Conservation (phyloP, 192 early-diverging fungal species). For the Umbelopsis sp. region DNA sequence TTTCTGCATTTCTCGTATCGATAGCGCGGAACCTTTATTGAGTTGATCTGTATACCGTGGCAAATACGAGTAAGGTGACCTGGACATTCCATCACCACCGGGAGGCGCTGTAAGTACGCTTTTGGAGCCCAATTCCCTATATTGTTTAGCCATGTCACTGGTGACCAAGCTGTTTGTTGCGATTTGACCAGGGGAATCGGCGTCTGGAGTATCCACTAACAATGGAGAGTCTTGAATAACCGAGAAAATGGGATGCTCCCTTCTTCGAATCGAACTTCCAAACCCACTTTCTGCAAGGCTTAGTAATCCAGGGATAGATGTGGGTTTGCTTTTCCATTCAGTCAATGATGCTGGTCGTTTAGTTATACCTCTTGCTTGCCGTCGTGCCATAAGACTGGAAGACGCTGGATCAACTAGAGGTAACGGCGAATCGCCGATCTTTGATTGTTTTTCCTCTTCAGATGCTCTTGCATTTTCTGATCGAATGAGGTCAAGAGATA, state of each 20-base stretch:
- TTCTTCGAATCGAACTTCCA: slow-evolving; percentile 2
- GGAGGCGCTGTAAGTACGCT: not conserved
- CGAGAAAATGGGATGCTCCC: slow-evolving; percentile 1
- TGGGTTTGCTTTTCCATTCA: not conserved
- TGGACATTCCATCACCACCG: not conserved
- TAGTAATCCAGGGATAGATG: not conserved
- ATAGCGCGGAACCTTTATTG: not conserved
- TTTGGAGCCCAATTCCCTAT: not conserved
- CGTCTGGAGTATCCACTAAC: not conserved
- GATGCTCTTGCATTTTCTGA: not conserved
- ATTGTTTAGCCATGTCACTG: not conserved
- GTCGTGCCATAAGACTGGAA: not conserved
- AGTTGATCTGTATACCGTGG: not conserved
- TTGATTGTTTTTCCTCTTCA: not conserved
- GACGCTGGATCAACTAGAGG: not conserved
- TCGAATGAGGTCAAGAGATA: not conserved
- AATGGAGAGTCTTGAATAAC: not conserved
- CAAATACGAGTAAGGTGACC: not conserved
- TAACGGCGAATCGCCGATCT: not conserved
- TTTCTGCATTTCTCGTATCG: not conserved
- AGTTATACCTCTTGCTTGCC: not conserved
- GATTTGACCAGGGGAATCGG: not conserved
- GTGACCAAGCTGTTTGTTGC: not conserved
- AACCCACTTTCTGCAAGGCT: not conserved
- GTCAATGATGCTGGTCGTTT: not conserved